Conservation (phyloP, 1,139 yeast species). For the Candida anutae region DNA sequence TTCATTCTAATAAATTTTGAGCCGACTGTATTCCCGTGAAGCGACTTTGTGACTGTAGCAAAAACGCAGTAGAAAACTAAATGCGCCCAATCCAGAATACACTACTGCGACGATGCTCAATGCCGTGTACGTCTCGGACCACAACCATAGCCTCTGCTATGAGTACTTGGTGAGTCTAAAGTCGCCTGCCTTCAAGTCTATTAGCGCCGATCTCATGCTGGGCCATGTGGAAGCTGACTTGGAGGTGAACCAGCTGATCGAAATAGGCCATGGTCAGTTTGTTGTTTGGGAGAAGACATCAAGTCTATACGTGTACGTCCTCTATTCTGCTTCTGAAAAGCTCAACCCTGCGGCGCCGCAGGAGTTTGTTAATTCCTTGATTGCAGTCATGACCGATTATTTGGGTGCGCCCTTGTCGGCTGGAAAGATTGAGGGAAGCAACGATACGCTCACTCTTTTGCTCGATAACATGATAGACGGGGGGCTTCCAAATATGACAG, state of each 20-base stretch:
- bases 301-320: conserved; percentile 20
- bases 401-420: conserved; percentile 52
- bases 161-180: conserved; percentile 47
- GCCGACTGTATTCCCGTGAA: no score
- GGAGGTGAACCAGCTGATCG: conserved; percentile 8
- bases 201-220: conserved; percentile 18
- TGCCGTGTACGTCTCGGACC: conserved; percentile 60
- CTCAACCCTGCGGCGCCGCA: conserved; percentile 47
- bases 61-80: no score
- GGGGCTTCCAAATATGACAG: conserved; percentile 68
- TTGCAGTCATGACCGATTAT: conserved; percentile 48
- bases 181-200: conserved; percentile 43
- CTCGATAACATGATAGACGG: conserved; percentile 67
- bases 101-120: conserved; percentile 28
- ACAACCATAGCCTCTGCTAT: conserved; percentile 43
- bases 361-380: conserved; percentile 45
- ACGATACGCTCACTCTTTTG: conserved; percentile 53
- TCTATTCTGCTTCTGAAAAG: conserved; percentile 12
- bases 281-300: conserved; percentile 17
- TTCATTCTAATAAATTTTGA: no score
- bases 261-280: conserved; percentile 22
- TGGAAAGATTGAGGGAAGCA: conserved; percentile 54
- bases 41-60: no score
- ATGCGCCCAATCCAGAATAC: no score
- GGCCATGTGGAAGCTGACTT: no score